Evolutionary conservation across 345 rosid genomes (phyloP).

Genomic region (Ailanthus altissimus): DNA sequence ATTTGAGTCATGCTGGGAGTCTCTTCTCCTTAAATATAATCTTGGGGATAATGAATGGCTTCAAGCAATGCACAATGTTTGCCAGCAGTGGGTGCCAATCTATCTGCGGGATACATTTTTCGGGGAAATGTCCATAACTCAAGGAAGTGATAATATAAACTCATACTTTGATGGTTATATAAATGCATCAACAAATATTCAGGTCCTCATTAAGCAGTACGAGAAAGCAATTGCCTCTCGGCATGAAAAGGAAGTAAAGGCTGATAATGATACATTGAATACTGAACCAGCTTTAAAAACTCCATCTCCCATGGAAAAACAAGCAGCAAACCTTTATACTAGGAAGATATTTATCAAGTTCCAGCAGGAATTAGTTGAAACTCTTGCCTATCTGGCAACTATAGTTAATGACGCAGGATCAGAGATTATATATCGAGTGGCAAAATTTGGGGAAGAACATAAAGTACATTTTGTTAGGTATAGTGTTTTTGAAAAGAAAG

Average conservation of each 20-base stretch:
- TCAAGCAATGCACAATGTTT: slow-evolving; percentile 40
- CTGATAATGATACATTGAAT: slow-evolving; percentile 46
- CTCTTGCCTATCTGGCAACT: slow-evolving; percentile 46
- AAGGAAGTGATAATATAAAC: slow-evolving; percentile 37
- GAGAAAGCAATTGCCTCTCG: slow-evolving; percentile 41
- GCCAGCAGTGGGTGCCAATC: slow-evolving; percentile 49
- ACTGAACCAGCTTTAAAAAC: slow-evolving; percentile 41
- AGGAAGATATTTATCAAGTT: slow-evolving; percentile 46
- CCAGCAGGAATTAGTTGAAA: slow-evolving; percentile 53
- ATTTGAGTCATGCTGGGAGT: slow-evolving; percentile 48
- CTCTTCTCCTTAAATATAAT: slow-evolving; percentile 34
- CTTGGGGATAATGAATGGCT: slow-evolving; percentile 47
- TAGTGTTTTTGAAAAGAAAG: slow-evolving; percentile 42
- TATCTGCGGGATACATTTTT: slow-evolving; percentile 45
- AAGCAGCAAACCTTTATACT: slow-evolving; percentile 46
- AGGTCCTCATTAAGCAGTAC: slow-evolving; percentile 38
- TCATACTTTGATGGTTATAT: slow-evolving; percentile 57
- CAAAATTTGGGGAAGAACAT: slow-evolving; percentile 48
- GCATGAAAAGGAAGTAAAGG: slow-evolving; percentile 48
- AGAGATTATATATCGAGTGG: slow-evolving; percentile 37
- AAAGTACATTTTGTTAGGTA: slow-evolving; percentile 37
- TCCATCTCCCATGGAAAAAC: slow-evolving; percentile 58
- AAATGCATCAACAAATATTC: slow-evolving; percentile 47
- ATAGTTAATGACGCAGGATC: slow-evolving; percentile 35
- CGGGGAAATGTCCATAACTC: slow-evolving; percentile 40